phyloP scores from a whole-genome alignment of 208 protist species.

The Leishmania aethiopica region DNA sequence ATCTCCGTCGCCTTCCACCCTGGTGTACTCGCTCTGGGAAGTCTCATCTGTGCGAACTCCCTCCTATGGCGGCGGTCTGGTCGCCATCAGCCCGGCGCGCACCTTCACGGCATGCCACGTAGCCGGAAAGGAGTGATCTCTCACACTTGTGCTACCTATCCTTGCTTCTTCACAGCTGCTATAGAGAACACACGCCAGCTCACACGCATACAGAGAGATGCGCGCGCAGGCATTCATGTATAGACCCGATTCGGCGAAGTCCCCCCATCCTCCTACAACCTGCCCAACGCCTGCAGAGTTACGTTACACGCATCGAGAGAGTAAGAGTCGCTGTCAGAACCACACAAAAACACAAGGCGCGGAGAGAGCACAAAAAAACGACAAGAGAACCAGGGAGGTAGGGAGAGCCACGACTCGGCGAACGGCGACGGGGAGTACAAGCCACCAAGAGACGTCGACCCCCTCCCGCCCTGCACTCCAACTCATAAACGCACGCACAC shows the following conservation, averaged over 20 bases:
- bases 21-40: background rate
- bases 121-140: background rate
- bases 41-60: background rate
- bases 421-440: background rate
- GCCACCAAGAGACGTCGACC: background rate
- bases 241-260: background rate
- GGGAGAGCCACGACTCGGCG: background rate
- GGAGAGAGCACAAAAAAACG: background rate
- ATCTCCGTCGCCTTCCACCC: too few species aligned
- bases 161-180: background rate
- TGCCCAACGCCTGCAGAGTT: background rate
- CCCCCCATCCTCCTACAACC: background rate
- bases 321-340: background rate
- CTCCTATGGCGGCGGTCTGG: background rate
- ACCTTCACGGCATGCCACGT: background rate
- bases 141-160: background rate
- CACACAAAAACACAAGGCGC: background rate
- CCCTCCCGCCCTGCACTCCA: background rate
- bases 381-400: background rate
- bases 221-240: background rate
- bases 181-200: background rate
- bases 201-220: background rate
- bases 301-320: background rate
- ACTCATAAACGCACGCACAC: background rate
- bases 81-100: background rate